Base-by-base conservation (phyloP, 2,329 filamentous ascomycete species). In the Claviceps sp. region DNA sequence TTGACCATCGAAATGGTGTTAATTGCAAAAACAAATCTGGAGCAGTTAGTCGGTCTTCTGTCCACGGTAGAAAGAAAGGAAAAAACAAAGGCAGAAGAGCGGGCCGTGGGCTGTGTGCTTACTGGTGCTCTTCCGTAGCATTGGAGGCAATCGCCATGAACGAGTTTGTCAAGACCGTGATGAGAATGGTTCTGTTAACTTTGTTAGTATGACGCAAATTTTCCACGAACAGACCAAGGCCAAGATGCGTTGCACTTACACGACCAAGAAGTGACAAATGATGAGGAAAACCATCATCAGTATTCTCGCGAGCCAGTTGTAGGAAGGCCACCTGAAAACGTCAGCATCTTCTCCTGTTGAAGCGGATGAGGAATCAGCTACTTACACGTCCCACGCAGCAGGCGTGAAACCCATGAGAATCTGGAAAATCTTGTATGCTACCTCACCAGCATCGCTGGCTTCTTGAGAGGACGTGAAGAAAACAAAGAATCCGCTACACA, bases 1-100 rank as follows among this genome's bases (percentile, higher is more conserved):
- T 96, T 97, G 58, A 96, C 91, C 87, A 95, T 94, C 4, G 89
- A 94, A 48, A 96, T 95, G 4, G 91, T 94, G 63, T 96, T 97
- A 65, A 97, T 89, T 0, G 91, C 91, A 62, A 97, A 96, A 2
- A 96, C 70, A 63, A 95, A 96, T 54, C 76, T 79, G 55, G 59
- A 40, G 5, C 16, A 7, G 51, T 36, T 7, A 36, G 18, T 34
- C 16, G 48, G 62, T 37, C 60, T 55, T 44, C 38, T 13, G 5
- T 30, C 20, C 20, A 30, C 41, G 11, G 4, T 14, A 13, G 8
- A 22, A 13, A 22, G 5, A 22, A 16, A 43, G 4, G 16, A 14
- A 7, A 43, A 42, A 42, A 22, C 4, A 22, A 22, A 22, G 4
- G 11, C 18, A 4, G n/a, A 30, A 43, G 43, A 9, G 18, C 43